Evolutionary conservation across 2,329 filamentous ascomycete genomes (phyloP).

Genomic region (Stagonosporopsis cucurbitacearum): DNA sequence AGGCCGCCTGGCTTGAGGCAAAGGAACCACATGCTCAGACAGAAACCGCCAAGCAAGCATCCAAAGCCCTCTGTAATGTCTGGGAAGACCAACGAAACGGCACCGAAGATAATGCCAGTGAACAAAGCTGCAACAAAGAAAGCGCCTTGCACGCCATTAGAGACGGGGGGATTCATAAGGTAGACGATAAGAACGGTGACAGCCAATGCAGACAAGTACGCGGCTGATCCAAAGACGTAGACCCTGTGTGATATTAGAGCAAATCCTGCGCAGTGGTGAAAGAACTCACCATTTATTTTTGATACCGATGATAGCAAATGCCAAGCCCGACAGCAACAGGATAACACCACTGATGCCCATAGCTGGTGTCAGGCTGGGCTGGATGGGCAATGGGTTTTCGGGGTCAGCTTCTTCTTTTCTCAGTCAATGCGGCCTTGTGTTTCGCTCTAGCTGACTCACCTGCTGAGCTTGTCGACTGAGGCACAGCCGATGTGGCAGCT

Average conservation of each 20-base stretch:
- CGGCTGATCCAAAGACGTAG: conserved; percentile 74
- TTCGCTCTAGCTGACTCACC: conserved; percentile 22
- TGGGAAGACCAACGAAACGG: conserved; percentile 75
- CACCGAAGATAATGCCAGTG: conserved; percentile 77
- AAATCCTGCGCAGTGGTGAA: not conserved
- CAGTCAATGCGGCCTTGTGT: not conserved
- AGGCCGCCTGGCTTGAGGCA: conserved; percentile 78
- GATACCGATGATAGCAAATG: conserved; percentile 79
- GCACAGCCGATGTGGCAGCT: conserved; percentile 22
- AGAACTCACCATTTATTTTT: conserved; percentile 69
- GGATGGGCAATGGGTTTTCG: conserved; percentile 65
- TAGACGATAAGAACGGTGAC: conserved; percentile 86
- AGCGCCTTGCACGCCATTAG: conserved; percentile 78
- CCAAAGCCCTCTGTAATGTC: conserved; percentile 86
- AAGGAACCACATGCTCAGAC: conserved; percentile 88
- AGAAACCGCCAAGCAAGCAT: conserved; percentile 86
- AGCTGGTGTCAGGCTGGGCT: conserved; percentile 78
- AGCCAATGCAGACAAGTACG: conserved; percentile 73
- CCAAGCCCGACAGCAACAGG: conserved; percentile 73
- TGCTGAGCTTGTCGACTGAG: conserved; percentile 27
- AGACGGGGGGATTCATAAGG: conserved; percentile 81
- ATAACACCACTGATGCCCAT: conserved; percentile 80
- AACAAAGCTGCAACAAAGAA: conserved; percentile 81
- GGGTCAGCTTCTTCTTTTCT: conserved; percentile 15
- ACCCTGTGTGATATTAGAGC: conserved; percentile 39